Evolutionary conservation across 208 protist species (phyloP).

Genomic region (Acanthamoeba divionensis): DNA sequence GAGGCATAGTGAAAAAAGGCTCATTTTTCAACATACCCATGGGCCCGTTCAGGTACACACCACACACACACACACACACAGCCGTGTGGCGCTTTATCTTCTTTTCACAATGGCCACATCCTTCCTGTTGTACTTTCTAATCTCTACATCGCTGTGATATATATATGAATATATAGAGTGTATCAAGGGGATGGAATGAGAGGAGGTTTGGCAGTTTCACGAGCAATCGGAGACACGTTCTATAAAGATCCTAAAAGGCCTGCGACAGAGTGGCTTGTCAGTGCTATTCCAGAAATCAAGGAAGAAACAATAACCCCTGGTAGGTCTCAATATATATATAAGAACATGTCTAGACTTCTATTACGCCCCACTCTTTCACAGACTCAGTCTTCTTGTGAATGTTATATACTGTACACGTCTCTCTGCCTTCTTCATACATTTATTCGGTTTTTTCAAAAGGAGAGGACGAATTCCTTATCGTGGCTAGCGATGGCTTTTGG

Average conservation of each 20-base stretch:
- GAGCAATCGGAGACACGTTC: conserved; percentile 27
- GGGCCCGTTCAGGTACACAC: conserved; percentile 17
- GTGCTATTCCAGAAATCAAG: conserved; percentile 7
- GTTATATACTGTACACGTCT: no score
- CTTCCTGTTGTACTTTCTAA: no score
- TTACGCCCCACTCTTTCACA: no score
- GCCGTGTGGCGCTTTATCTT: no score
- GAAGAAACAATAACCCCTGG: neutral
- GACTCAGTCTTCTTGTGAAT: no score
- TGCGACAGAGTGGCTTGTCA: conserved; percentile 20
- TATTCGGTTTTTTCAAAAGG: no score
- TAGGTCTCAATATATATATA: no score
- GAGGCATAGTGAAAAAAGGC: conserved; percentile 23
- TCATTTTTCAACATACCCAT: conserved; percentile 51
- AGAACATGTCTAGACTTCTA: no score
- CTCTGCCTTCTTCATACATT: no score
- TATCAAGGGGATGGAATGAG: conserved; percentile 31
- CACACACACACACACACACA: neutral
- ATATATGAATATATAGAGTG: neutral
- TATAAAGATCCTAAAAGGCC: conserved; percentile 33
- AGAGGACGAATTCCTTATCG: conserved; percentile 31
- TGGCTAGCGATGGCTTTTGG: conserved; percentile 51
- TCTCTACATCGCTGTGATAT: no score
- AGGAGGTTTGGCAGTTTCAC: conserved; percentile 5
- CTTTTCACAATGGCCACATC: no score